Evolutionary conservation across 805 yeast genomes (phyloP).

Genomic region (Metschnikowia lachancei): DNA sequence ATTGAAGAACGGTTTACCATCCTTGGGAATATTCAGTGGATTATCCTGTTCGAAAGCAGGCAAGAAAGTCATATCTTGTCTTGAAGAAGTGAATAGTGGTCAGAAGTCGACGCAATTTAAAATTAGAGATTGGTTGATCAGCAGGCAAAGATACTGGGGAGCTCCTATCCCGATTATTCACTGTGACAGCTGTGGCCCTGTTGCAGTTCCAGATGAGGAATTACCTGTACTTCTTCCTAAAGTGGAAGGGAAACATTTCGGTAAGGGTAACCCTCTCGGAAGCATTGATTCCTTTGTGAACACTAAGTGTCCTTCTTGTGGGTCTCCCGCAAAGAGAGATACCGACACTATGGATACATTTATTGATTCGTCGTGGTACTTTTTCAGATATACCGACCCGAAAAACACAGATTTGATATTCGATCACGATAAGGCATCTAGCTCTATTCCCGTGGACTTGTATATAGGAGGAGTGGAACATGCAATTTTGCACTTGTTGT

Average conservation of each 20-base stretch:
- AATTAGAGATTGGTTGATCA: conserved; percentile 90
- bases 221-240: conserved; percentile 81
- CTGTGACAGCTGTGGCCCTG: conserved; percentile 81
- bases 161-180: conserved; percentile 96
- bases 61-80: conserved; percentile 37
- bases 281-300: conserved; percentile 65
- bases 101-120: conserved; percentile 50
- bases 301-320: conserved; percentile 80
- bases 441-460: conserved; percentile 77
- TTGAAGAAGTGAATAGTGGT: conserved; percentile 47
- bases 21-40: conserved; percentile 47
- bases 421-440: conserved; percentile 45
- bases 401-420: conserved; percentile 59
- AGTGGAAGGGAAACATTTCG: conserved; percentile 50
- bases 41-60: conserved; percentile 51
- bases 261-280: conserved; percentile 64
- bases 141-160: conserved; percentile 97
- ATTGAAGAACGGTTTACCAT: conserved; percentile 25
- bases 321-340: conserved; percentile 71
- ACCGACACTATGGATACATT: conserved; percentile 99
- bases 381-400: conserved; percentile 78
- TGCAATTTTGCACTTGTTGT: conserved; percentile 87
- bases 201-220: conserved; percentile 85
- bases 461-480: conserved; percentile 97
- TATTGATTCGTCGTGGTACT: conserved; percentile 98